Evolutionary conservation across 2,329 filamentous ascomycete genomes (phyloP).

Genomic region (Trichoderma sp.): DNA sequence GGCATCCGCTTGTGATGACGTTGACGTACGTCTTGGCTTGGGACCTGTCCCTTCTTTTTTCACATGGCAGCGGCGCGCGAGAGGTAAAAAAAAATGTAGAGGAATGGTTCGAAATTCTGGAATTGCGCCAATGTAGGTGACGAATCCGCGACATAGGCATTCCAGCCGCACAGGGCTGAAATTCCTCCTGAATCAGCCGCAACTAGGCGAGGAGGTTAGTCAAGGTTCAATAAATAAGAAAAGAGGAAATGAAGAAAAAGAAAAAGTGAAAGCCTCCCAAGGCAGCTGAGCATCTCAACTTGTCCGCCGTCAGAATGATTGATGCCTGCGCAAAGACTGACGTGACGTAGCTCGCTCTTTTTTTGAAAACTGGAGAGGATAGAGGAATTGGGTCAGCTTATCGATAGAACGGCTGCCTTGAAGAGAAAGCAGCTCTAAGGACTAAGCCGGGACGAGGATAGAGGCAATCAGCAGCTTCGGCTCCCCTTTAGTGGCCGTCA

Average conservation of each 20-base stretch:
- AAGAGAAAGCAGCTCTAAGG: not conserved
- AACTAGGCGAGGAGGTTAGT: not conserved
- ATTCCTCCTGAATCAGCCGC: slow-evolving; percentile 2
- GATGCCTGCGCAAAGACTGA: not conserved
- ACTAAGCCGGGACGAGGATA: slow-evolving; percentile 7
- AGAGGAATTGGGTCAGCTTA: not conserved
- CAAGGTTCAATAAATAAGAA: not conserved
- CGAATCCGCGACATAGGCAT: not conserved
- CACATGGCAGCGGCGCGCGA: slow-evolving; percentile 8
- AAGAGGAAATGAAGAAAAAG: not conserved
- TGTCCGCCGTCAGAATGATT: not conserved
- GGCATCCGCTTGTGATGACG: slow-evolving; percentile 18
- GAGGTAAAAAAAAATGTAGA: not conserved
- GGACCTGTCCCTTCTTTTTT: not conserved
- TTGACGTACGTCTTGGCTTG: slow-evolving; percentile 12
- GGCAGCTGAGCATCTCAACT: not conserved
- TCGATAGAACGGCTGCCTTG: slow-evolving; percentile 8
- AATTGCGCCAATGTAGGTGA: not conserved
- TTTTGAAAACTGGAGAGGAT: not conserved
- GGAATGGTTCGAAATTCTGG: not conserved
- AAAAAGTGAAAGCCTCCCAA: not conserved
- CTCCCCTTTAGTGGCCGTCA: slow-evolving; percentile 16
- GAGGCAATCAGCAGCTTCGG: slow-evolving; percentile 14
- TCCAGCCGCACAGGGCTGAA: slow-evolving; percentile 13
- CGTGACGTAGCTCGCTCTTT: not conserved